These are phyloP conservation scores for Baorangia bicolor DNA, from an alignment of 768 basidiomycete species.

Conservation along the genomic window DNA sequence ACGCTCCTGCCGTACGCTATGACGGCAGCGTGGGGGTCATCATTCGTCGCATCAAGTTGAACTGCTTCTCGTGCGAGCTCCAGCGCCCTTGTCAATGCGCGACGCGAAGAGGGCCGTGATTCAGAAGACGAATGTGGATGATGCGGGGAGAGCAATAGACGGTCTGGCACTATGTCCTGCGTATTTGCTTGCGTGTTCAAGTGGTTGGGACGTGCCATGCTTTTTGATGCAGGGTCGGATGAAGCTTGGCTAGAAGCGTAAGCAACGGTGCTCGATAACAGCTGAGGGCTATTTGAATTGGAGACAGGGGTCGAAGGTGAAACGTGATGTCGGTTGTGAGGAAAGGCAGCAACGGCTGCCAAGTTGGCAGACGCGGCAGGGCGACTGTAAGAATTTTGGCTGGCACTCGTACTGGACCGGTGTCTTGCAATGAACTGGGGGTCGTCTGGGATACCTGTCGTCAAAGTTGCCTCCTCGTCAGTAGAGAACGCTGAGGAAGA, in stretches of 20 bases:
- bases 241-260: conserved; percentile 46
- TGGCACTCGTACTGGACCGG: conserved; percentile 39
- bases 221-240: conserved; percentile 58
- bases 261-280: conserved; percentile 14
- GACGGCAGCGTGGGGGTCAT: conserved; percentile 88
- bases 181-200: conserved; percentile 24
- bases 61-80: conserved; percentile 91
- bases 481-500: conserved; percentile 19
- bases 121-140: conserved; percentile 46
- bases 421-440: conserved; percentile 28
- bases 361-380: conserved; percentile 48
- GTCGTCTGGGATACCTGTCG: conserved; percentile 29
- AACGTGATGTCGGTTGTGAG: conserved; percentile 47
- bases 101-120: conserved; percentile 68
- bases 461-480: conserved; percentile 21
- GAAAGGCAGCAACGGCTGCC: conserved; percentile 60
- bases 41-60: conserved; percentile 81
- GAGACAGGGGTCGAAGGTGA: conserved; percentile 26
- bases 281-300: conserved; percentile 30
- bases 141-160: conserved; percentile 42
- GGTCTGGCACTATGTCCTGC: conserved; percentile 44
- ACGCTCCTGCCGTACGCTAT: conserved; percentile 86
- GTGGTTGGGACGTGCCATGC: conserved; percentile 39
- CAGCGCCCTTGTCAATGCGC: conserved; percentile 81
- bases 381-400: conserved; percentile 31